Base-by-base conservation (phyloP, 306 rosid species). In the Glycine tomentella region DNA sequence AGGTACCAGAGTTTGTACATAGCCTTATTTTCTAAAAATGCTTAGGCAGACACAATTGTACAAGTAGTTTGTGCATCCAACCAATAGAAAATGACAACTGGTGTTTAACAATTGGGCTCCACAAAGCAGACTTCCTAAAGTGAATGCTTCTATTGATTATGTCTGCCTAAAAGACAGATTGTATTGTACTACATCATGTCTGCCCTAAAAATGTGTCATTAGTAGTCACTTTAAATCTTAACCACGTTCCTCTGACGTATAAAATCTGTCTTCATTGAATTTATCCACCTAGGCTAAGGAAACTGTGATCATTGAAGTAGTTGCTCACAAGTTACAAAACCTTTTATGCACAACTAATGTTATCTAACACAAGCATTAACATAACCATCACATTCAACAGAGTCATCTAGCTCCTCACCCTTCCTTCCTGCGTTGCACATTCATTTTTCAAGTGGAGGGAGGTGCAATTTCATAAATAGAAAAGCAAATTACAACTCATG, bases 61-160 rank as follows among this genome's bases (percentile, higher is more conserved):
- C 59, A 16, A 52, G 8, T 25, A 25, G 31, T 25, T 25, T 25
- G 31, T 25, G 31, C 31, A 25, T 25, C 31, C 31, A 25, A 25
- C 31, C 31, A 25, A 25, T 25, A 25, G 31, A 25, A 25, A 25
- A 25, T 25, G 31, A 25, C 31, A 25, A 15, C 8, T 3, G 10
- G 70, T 65, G 16, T n/a, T n/a, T 53, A 34, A 36, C 57, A 36
- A 53, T 53, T 53, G 65, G 75, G 20, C 40, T 12, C 63, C 49
- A 51, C 61, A 49, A 31, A 49, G 61, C 13, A 51, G 13, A 52
- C 64, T 51, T n/a, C 9, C n/a, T 72, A 20, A 34, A 52, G 9
- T 34, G 15, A 52, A 34, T 14, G 63, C n/a, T 52, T 52, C 50
- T 14, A 72, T 51, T 14, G 61, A 33, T 6, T 34, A 64, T 36